Base-by-base conservation (phyloP, 495 filamentous ascomycete species). In the Aspergillus asperescens region DNA sequence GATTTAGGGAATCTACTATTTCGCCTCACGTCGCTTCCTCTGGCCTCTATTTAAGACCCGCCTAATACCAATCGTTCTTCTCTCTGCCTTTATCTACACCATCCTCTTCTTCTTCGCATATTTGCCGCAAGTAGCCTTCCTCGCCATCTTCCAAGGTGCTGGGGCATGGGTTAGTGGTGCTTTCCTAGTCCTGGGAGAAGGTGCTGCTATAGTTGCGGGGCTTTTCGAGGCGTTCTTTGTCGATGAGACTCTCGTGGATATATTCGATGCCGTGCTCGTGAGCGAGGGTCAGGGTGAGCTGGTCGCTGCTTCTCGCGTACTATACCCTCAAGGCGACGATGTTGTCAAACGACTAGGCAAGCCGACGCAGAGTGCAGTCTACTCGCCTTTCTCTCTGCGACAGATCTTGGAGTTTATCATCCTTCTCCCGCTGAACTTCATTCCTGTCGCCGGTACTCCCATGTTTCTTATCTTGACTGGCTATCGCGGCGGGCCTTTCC, bases 391-490 rank as follows among this genome's bases (percentile, higher is more conserved):
- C 55, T 89, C 85, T 48, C 57, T 87, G 12, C 77, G 81, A n/a
- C 86, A 91, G 60, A 90, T 90, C 48, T 55, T 84, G 48, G 87
- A 92, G 66, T 84, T 91, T 50, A 64, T 89, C n/a, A 63, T 88
- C 34, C 76, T 85, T 22, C 71, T 87, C 10, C 83, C 83, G 20
- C 70, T 87, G 25, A 86, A 83, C 58, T 79, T 87, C 39, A 77
- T 87, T 7, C 83, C 83, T 1, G 75, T 81, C 23, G 80, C 75
- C 7, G 83, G 83, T 5, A 76, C 78, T 1, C 83, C 82, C 0
- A 72, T 86, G 59, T 87, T 86, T 57, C 64, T 87, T 15, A 48
- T 85, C 3, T 57, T 84, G 27, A 84, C 81, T 7, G 83, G 83
- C 0, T 82, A 81, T 56, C 75, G 83, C 15, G 83, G 74, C 19